Evolutionary conservation across 257 asterid genomes (phyloP).

Genomic region (Przewalskia tangutica): DNA sequence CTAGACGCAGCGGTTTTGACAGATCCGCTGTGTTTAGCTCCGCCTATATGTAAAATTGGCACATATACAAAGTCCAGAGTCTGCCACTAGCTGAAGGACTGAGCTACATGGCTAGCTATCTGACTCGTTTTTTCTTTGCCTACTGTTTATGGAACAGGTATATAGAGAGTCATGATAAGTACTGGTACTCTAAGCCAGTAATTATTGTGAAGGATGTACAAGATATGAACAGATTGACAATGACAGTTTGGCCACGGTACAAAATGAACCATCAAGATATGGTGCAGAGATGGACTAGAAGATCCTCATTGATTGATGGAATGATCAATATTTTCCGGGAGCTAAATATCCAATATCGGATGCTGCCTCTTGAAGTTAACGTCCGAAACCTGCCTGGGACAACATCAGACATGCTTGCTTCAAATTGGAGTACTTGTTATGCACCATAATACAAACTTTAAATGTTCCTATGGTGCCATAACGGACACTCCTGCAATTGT

Average conservation of each 20-base stretch:
- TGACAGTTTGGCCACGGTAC: conserved; percentile 60
- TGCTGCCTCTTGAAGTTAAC: conserved; percentile 68
- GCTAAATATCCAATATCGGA: conserved; percentile 67
- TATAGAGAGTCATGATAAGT: conserved; percentile 44
- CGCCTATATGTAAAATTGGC: not conserved
- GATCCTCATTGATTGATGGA: conserved; percentile 65
- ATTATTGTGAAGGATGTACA: conserved; percentile 70
- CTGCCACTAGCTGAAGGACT: not conserved
- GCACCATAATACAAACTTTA: not conserved
- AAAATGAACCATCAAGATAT: conserved; percentile 74
- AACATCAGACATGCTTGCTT: conserved; percentile 44
- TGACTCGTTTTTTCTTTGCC: not conserved
- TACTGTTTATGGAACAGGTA: conserved; percentile 26
- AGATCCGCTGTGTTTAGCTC: not conserved
- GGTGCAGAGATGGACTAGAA: conserved; percentile 71
- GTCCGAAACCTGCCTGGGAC: conserved; percentile 60
- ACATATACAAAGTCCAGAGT: not conserved
- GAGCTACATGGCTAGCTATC: not conserved
- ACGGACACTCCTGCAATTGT: not conserved
- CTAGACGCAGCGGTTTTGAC: not conserved
- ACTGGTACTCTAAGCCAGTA: conserved; percentile 65
- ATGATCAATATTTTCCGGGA: conserved; percentile 62
- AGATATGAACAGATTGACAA: conserved; percentile 71
- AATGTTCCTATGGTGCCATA: not conserved
- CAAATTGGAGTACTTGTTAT: conserved; percentile 50